Evolutionary conservation across 371 early-diverging fungal genomes (phyloP).

Genomic region (Zopfochytrium polystomum): DNA sequence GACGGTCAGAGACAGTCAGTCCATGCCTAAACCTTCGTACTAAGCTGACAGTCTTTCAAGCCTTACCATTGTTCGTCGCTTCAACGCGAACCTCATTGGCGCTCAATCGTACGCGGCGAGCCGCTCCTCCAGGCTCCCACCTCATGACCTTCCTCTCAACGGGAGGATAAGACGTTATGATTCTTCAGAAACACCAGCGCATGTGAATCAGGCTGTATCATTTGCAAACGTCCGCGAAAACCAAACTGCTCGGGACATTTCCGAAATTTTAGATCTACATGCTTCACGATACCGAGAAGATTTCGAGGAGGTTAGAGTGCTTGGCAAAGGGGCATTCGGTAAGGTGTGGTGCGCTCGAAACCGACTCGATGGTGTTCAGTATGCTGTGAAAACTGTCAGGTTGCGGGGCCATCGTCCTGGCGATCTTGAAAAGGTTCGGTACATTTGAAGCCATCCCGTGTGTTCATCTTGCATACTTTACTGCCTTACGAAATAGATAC

Average conservation of each 20-base stretch:
- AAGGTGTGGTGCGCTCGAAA: conserved; percentile 76
- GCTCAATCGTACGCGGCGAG: background rate
- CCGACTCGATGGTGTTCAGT: conserved; percentile 76
- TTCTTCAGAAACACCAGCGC: background rate
- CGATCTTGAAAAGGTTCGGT: conserved; percentile 20
- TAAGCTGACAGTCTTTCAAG: too few relatives aligned
- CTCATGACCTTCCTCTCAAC: background rate
- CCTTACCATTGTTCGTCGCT: too few relatives aligned
- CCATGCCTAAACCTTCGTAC: too few relatives aligned
- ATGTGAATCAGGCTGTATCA: too few relatives aligned
- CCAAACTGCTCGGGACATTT: conserved; percentile 18
- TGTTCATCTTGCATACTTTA: background rate
- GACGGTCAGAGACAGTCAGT: too few relatives aligned
- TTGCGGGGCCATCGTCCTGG: conserved; percentile 11
- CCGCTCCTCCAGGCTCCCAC: background rate
- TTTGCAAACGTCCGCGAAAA: too few relatives aligned
- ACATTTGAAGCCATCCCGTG: background rate
- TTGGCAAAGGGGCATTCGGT: conserved; percentile 96
- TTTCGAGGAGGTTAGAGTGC: conserved; percentile 68
- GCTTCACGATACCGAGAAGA: conserved; percentile 75
- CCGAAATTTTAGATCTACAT: conserved; percentile 29
- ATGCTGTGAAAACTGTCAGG: conserved; percentile 84
- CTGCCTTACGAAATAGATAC: conserved; percentile 47
- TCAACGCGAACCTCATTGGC: background rate
- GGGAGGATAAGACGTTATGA: background rate